These are phyloP conservation scores for Paracoccidioides lutzii DNA, from an alignment of 2,329 filamentous ascomycete species.

Conservation along the genomic window DNA sequence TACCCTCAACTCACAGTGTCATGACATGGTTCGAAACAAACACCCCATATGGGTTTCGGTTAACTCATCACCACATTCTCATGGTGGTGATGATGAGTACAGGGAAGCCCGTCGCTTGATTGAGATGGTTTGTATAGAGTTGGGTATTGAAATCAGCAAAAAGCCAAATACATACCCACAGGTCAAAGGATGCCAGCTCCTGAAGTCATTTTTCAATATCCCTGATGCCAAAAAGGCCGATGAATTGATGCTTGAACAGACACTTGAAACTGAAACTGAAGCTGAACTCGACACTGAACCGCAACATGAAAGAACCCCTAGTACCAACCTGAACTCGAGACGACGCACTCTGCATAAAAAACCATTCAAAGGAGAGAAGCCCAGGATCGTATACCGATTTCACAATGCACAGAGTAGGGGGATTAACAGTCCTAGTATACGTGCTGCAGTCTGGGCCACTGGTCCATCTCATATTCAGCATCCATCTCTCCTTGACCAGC, in stretches of 20 bases:
- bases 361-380: neutral
- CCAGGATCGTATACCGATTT: conserved; percentile 22
- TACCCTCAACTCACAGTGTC: conserved; percentile 15
- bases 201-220: neutral
- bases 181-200: neutral
- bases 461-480: conserved; percentile 4
- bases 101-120: conserved; percentile 1
- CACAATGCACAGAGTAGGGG: conserved; percentile 21
- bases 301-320: too few relatives aligned
- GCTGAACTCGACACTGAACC: neutral
- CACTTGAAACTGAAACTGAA: neutral
- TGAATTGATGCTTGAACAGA: neutral
- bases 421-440: conserved; percentile 16
- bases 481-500: conserved; percentile 7
- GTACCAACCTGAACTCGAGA: neutral
- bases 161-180: neutral
- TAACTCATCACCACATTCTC: conserved; percentile 8
- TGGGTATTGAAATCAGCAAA: neutral
- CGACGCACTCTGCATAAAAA: neutral
- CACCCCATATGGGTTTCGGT: conserved; percentile 17
- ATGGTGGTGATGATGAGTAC: neutral
- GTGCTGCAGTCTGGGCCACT: conserved; percentile 18
- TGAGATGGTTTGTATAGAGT: neutral
- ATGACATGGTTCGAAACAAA: conserved; percentile 9
- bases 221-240: neutral